phyloP scores from a whole-genome alignment of 2,329 filamentous ascomycete species.

The Penicillium sp. region DNA sequence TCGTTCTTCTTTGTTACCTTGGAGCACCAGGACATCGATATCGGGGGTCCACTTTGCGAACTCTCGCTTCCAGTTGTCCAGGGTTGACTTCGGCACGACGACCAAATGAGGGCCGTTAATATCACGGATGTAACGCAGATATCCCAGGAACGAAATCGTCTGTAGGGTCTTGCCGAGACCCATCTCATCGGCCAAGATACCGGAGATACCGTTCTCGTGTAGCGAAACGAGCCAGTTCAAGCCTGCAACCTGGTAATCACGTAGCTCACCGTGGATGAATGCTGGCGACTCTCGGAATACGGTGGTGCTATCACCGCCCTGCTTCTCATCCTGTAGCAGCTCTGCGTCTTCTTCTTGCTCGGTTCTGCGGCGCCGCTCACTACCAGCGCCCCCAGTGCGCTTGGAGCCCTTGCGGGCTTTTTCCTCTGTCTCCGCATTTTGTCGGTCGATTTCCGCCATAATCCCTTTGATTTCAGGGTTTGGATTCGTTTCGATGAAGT shows the following conservation, averaged over 20 bases:
- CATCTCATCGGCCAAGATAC: slow-evolving; percentile 98
- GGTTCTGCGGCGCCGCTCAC: slow-evolving; percentile 77
- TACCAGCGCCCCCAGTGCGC: slow-evolving; percentile 80
- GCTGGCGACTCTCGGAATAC: slow-evolving; percentile 90
- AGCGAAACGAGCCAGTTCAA: slow-evolving; percentile 97
- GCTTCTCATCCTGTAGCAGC: slow-evolving; percentile 78
- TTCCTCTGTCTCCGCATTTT: slow-evolving; percentile 72
- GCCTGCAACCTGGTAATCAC: slow-evolving; percentile 93
- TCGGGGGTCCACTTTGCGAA: slow-evolving; percentile 94
- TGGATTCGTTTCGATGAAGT: slow-evolving; percentile 97
- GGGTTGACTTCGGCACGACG: slow-evolving; percentile 90
- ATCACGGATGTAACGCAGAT: slow-evolving; percentile 84
- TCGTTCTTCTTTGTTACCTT: slow-evolving; percentile 93
- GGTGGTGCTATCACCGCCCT: slow-evolving; percentile 78
- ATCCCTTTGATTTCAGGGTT: slow-evolving; percentile 93
- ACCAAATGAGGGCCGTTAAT: slow-evolving; percentile 90
- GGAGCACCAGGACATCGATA: slow-evolving; percentile 87
- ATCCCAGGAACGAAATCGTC: slow-evolving; percentile 94
- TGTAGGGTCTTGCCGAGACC: slow-evolving; percentile 96
- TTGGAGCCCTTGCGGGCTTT: slow-evolving; percentile 71
- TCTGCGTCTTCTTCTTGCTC: slow-evolving; percentile 98
- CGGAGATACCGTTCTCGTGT: slow-evolving; percentile 97
- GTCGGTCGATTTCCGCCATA: slow-evolving; percentile 89
- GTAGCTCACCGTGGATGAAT: slow-evolving; percentile 86
- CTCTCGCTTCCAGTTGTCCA: slow-evolving; percentile 98